Evolutionary conservation across 352 stramenopile genomes (phyloP).

Genomic region (Phytophthora europaea): DNA sequence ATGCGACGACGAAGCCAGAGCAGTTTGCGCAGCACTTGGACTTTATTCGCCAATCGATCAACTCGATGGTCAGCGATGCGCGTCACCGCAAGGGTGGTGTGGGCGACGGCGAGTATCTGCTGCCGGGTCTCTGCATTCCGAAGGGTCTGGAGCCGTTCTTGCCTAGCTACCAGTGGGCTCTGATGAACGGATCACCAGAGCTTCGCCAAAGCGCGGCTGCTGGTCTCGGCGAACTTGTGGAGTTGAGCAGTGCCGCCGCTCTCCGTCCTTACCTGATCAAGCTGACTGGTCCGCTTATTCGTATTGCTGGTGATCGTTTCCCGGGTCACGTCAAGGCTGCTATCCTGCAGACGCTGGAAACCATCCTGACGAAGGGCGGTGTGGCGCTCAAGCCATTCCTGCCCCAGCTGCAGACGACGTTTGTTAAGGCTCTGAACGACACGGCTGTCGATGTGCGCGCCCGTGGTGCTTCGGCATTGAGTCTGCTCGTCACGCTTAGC

Average conservation of each 20-base stretch:
- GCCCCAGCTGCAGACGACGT: slow-evolving; percentile 99
- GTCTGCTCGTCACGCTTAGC: slow-evolving; percentile 94
- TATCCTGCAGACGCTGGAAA: slow-evolving; percentile 97
- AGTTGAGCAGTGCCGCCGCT: slow-evolving; percentile 87
- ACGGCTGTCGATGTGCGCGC: slow-evolving; percentile 93
- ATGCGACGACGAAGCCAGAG: slow-evolving; percentile 93
- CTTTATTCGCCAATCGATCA: slow-evolving; percentile 98
- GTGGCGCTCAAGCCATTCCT: slow-evolving; percentile 99
- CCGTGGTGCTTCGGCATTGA: slow-evolving; percentile 93
- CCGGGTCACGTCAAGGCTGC: slow-evolving; percentile 97
- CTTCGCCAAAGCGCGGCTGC: slow-evolving; percentile 92
- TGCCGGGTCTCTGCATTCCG: slow-evolving; percentile 82
- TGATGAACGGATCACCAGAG: slow-evolving; percentile 96
- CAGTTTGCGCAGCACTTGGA: slow-evolving; percentile 96
- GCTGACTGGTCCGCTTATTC: slow-evolving; percentile 97
- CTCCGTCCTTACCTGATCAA: slow-evolving; percentile 99
- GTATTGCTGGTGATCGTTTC: slow-evolving; percentile 99
- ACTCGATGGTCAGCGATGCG: slow-evolving; percentile 97
- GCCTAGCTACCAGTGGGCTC: slow-evolving; percentile 97
- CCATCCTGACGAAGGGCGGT: slow-evolving; percentile 97
- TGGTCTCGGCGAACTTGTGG: slow-evolving; percentile 97
- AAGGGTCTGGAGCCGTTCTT: slow-evolving; percentile 97
- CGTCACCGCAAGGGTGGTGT: slow-evolving; percentile 94
- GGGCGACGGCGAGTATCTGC: slow-evolving; percentile 78
- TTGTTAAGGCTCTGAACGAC: slow-evolving; percentile 99